These are phyloP conservation scores for Biscutella laevigata DNA, from an alignment of 441 rosid genomes.

Conservation along the genomic window DNA sequence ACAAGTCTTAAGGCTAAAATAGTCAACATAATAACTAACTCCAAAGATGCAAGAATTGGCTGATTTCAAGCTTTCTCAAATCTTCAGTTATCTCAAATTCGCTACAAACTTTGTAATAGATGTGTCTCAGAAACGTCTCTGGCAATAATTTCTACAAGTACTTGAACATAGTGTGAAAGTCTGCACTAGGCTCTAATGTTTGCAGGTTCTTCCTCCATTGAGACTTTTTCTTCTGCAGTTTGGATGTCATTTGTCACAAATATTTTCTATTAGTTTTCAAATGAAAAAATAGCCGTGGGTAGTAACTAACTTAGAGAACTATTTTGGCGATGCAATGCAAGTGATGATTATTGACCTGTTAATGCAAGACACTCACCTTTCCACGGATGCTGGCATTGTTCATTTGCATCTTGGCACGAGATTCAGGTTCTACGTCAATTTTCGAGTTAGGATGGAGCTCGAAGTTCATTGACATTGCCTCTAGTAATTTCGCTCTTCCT, in stretches of 20 bases:
- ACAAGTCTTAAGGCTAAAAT: not conserved
- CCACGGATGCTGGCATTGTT: not conserved
- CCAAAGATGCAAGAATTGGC: conserved; percentile 65
- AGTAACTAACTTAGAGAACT: not conserved
- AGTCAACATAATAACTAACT: not conserved
- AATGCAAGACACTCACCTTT: conserved; percentile 4
- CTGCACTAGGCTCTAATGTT: conserved; percentile 57
- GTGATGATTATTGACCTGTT: not conserved
- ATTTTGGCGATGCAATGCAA: not conserved
- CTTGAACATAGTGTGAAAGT: conserved; percentile 64
- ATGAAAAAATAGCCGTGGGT: not conserved
- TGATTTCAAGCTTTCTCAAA: conserved; percentile 81
- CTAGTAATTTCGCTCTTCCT: conserved; percentile 48
- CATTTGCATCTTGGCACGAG: conserved; percentile 35
- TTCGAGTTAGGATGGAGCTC: conserved; percentile 64
- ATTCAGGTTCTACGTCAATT: conserved; percentile 48
- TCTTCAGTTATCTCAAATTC: conserved; percentile 64
- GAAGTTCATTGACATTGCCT: conserved; percentile 68
- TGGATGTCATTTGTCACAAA: conserved; percentile 48
- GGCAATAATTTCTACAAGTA: conserved; percentile 29
- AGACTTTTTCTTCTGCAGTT: conserved; percentile 53
- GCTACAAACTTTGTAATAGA: not conserved
- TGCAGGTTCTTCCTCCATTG: conserved; percentile 58
- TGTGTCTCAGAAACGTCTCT: not conserved
- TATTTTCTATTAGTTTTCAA: not conserved